Evolutionary conservation across 2,329 filamentous ascomycete genomes (phyloP).

Genomic region (Apiospora phragmitis): DNA sequence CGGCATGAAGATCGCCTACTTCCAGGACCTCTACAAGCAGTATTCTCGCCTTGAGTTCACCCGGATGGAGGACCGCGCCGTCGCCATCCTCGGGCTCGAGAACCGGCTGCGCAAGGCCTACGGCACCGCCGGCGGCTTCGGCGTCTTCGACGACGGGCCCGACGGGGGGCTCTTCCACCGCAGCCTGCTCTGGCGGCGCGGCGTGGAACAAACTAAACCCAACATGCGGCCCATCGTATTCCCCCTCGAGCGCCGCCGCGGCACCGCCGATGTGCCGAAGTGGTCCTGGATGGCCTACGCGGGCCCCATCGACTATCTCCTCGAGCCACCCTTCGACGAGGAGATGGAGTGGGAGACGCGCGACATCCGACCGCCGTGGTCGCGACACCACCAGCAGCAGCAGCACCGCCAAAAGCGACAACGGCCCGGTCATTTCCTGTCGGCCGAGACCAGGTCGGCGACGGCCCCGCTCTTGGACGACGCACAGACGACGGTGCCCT

Average conservation of each 20-base stretch:
- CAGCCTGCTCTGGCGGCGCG: not conserved
- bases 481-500: not conserved
- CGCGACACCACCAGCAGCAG: not conserved
- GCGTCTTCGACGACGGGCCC: conserved; percentile 14
- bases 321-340: not conserved
- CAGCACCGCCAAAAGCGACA: not conserved
- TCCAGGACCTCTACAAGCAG: conserved; percentile 10
- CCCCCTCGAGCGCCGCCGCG: not conserved
- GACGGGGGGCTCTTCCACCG: not conserved
- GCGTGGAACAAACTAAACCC: not conserved
- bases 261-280: not conserved
- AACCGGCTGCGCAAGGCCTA: conserved; percentile 18
- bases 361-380: not conserved
- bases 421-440: no score
- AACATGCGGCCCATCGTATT: not conserved
- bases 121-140: conserved; percentile 18
- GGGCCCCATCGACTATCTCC: conserved; percentile 10
- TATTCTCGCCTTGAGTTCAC: not conserved
- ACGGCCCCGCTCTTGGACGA: no score
- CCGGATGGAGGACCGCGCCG: conserved; percentile 13
- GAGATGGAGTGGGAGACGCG: not conserved
- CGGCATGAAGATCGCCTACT: conserved; percentile 17
- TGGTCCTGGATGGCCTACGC: conserved; percentile 12
- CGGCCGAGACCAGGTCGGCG: no score
- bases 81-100: conserved; percentile 20